These are phyloP conservation scores for Microthlaspi erraticum DNA, from an alignment of 345 rosid species.

Conservation along the genomic window DNA sequence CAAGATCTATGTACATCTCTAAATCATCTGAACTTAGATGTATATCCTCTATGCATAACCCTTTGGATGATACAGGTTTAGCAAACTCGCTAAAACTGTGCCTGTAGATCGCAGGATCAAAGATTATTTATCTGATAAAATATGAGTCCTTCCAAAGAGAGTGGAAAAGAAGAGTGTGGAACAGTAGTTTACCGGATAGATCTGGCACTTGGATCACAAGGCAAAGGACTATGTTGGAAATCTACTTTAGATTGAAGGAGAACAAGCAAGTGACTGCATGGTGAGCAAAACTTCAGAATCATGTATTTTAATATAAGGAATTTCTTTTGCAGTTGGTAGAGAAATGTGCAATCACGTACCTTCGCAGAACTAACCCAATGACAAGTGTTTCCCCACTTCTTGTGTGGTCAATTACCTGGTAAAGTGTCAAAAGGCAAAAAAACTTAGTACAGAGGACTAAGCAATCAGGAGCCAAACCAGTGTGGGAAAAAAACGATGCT, in stretches of 20 bases:
- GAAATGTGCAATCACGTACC: conserved; percentile 52
- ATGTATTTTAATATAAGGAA: background rate
- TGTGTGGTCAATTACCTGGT: conserved; percentile 86
- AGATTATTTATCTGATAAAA: conserved; percentile 16
- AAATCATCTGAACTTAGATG: conserved; percentile 79
- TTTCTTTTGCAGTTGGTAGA: conserved; percentile 25
- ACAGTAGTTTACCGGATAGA: conserved; percentile 54
- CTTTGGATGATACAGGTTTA: conserved; percentile 94
- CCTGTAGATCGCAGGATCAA: conserved; percentile 53
- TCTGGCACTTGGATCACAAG: conserved; percentile 65
- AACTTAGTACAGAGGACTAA: conserved; percentile 21
- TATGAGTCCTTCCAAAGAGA: conserved; percentile 13
- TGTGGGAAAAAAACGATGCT: conserved; percentile 37
- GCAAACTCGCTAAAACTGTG: conserved; percentile 88
- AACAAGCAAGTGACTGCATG: conserved; percentile 87
- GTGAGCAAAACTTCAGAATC: conserved; percentile 29
- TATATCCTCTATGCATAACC: conserved; percentile 80
- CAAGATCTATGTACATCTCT: conserved; percentile 98
- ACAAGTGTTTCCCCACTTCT: conserved; percentile 93
- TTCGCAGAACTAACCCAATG: conserved; percentile 90
- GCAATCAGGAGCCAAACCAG: conserved; percentile 5
- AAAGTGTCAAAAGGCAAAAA: conserved; percentile 14
- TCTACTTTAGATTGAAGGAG: conserved; percentile 95
- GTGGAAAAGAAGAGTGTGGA: background rate
- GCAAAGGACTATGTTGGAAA: conserved; percentile 95